These are phyloP conservation scores for Phyllostachys edulis DNA, from an alignment of 176 grass and related monocot genomes.

Conservation along the genomic window DNA sequence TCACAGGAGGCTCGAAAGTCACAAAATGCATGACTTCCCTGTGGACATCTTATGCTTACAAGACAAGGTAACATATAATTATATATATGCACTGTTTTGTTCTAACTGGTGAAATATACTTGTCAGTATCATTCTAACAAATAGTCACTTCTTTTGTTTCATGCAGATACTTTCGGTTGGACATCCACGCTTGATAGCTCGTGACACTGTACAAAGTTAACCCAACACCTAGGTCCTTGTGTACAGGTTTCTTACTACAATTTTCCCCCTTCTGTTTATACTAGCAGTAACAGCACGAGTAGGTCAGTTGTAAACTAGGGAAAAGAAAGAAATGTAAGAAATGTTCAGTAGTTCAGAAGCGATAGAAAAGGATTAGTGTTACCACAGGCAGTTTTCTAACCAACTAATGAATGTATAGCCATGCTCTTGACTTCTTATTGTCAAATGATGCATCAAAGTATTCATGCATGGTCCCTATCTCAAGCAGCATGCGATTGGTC, in stretches of 20 bases:
- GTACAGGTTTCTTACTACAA: slow-evolving; percentile 47
- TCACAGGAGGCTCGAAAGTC: slow-evolving; percentile 22
- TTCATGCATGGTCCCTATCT: background rate
- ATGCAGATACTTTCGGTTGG: slow-evolving; percentile 26
- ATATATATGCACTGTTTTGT: background rate
- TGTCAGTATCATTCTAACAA: slow-evolving; percentile 3
- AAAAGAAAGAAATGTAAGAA: slow-evolving; percentile 26
- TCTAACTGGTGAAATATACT: slow-evolving; percentile 1
- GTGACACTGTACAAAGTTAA: slow-evolving; percentile 58
- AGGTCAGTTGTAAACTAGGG: slow-evolving; percentile 52
- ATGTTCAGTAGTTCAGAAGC: slow-evolving; percentile 29
- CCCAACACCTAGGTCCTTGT: slow-evolving; percentile 32
- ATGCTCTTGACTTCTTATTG: background rate
- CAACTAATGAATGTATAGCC: slow-evolving; percentile 19
- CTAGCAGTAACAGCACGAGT: slow-evolving; percentile 38
- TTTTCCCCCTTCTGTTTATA: slow-evolving; percentile 35
- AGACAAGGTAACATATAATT: background rate
- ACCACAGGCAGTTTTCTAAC: slow-evolving; percentile 5
- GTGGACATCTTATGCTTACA: slow-evolving; percentile 16
- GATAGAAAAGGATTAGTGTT: slow-evolving; percentile 40
- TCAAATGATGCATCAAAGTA: slow-evolving; percentile 9
- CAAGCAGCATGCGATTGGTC: background rate
- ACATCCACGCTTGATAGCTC: slow-evolving; percentile 16
- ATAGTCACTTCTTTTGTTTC: background rate
- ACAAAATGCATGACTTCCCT: slow-evolving; percentile 34